Evolutionary conservation across 2,329 filamentous ascomycete species (phyloP).

Genomic region (Clarireedia sp.): DNA sequence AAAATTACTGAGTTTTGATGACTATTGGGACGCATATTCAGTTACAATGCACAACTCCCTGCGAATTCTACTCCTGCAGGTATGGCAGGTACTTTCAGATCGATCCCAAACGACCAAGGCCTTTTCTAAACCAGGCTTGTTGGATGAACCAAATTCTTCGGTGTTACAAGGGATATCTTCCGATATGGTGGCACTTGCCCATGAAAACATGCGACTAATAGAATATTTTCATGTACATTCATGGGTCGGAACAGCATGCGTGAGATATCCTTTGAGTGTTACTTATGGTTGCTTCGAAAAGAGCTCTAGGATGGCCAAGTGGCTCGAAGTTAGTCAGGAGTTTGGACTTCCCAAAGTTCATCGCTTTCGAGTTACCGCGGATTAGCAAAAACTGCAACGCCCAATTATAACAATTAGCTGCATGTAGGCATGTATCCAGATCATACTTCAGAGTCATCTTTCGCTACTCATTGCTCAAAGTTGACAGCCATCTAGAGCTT

Average conservation of each 20-base stretch:
- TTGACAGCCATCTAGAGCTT: too few relatives aligned
- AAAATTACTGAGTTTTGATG: conserved; percentile 10
- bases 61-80: conserved; percentile 12
- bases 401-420: not conserved
- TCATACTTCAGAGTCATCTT: not conserved
- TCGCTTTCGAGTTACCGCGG: not conserved
- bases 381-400: not conserved
- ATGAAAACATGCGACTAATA: conserved; percentile 8
- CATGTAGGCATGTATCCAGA: not conserved
- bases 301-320: conserved; percentile 9
- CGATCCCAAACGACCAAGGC: not conserved
- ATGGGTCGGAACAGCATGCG: conserved; percentile 7
- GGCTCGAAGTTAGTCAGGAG: not conserved
- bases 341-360: not conserved
- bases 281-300: conserved; percentile 12
- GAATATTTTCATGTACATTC: conserved; percentile 9
- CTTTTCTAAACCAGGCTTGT: not conserved
- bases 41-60: conserved; percentile 8
- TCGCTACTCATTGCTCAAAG: not conserved
- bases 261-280: conserved; percentile 12
- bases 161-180: conserved; percentile 10
- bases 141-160: conserved; percentile 6
- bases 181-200: conserved; percentile 5
- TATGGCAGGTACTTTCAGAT: conserved; percentile 3
- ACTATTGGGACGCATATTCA: conserved; percentile 7